Conservation (phyloP, 2,329 filamentous ascomycete species). For the Gyromitra esculenta region DNA sequence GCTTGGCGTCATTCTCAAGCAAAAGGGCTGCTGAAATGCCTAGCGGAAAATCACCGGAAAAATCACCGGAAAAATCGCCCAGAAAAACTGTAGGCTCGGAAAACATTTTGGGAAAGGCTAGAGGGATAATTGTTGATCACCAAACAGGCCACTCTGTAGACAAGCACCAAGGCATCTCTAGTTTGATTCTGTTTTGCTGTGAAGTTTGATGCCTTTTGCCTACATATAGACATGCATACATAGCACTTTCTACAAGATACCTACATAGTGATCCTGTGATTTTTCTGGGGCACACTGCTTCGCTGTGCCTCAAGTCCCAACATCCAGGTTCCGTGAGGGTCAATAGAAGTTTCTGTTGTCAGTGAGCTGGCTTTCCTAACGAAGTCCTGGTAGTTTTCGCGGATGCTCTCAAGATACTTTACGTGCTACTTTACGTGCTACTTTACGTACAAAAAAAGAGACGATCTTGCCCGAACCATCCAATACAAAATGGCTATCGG, state of each 20-base stretch:
- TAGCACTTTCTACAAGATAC: conserved; percentile 8
- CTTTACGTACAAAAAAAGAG: conserved; percentile 14
- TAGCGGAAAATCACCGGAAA: conserved; percentile 19
- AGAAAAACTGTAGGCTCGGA: neutral
- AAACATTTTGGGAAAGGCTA: neutral
- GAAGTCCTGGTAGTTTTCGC: neutral
- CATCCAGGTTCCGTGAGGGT: neutral
- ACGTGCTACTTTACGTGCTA: conserved; percentile 33
- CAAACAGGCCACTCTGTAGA: neutral
- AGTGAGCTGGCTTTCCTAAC: neutral
- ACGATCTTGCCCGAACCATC: conserved; percentile 1
- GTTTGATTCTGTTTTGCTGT: neutral
- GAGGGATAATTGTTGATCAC: neutral
- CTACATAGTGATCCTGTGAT: neutral
- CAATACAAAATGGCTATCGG: conserved; percentile 25
- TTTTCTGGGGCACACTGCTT: neutral
- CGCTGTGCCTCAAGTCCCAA: neutral
- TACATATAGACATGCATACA: neutral
- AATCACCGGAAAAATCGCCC: conserved; percentile 1
- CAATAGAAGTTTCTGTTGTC: neutral
- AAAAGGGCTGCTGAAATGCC: neutral
- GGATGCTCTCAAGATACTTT: neutral
- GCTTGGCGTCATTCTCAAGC: conserved; percentile 1
- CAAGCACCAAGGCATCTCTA: conserved; percentile 1
- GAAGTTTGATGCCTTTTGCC: neutral